These are phyloP conservation scores for Adansonia gregorii DNA, from an alignment of 441 rosid genomes.

Conservation along the genomic window DNA sequence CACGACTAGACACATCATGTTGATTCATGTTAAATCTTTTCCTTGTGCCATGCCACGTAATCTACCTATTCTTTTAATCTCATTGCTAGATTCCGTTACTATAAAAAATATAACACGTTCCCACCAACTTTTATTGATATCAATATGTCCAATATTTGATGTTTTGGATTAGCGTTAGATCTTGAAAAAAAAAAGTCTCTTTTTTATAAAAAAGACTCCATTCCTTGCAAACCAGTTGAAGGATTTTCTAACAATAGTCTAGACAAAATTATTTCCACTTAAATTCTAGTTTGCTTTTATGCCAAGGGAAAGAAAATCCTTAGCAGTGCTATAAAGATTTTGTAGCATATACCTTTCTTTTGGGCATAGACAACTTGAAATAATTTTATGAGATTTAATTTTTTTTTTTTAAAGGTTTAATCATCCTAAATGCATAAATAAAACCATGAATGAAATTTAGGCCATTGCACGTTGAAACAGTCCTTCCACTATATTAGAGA, in stretches of 20 bases:
- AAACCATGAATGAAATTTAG: not conserved
- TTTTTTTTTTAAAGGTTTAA: not conserved
- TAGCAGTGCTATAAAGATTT: not conserved
- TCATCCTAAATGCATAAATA: slow-evolving; percentile 15
- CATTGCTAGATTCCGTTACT: not conserved
- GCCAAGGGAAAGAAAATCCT: not conserved
- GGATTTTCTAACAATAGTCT: not conserved
- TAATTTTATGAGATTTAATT: not conserved
- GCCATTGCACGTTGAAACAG: not conserved
- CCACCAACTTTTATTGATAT: not conserved
- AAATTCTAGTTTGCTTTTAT: not conserved
- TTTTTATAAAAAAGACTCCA: not conserved
- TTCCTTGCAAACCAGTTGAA: not conserved
- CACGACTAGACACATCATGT: too few species aligned
- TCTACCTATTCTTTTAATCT: not conserved
- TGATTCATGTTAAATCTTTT: not conserved
- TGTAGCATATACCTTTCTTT: not conserved
- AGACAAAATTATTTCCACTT: not conserved
- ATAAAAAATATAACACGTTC: not conserved
- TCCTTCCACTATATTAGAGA: not conserved
- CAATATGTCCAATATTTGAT: not conserved
- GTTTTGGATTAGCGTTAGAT: not conserved
- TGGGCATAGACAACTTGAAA: not conserved
- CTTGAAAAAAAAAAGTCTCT: not conserved
- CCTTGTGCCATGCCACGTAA: not conserved